A percentile compares a stretch with the other conserved stretches of the same genome.
These are phyloP conservation scores for Neurospora terricola DNA, from an alignment of 495 filamentous ascomycete genomes.

Conservation along the genomic window DNA sequence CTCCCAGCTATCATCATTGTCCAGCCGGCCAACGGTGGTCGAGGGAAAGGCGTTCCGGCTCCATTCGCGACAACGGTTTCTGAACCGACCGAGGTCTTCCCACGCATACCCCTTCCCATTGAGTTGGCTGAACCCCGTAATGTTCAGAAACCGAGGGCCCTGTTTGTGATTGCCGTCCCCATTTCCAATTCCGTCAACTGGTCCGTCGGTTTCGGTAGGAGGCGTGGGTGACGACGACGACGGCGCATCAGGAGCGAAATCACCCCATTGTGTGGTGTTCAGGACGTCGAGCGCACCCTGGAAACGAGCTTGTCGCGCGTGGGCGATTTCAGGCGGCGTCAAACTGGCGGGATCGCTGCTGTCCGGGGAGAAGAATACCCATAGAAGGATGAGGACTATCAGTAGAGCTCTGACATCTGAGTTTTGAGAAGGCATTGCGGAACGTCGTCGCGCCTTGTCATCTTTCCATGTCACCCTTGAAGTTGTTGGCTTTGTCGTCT, in stretches of 20 bases:
- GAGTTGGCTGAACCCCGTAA: constrained; percentile 62
- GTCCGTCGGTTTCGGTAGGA: background rate
- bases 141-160: constrained; percentile 55
- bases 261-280: constrained; percentile 63
- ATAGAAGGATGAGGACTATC: constrained; percentile 33
- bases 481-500: background rate
- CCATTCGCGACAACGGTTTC: constrained; percentile 34
- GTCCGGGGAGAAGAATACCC: constrained; percentile 31
- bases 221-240: background rate
- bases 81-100: constrained; percentile 46
- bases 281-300: constrained; percentile 50
- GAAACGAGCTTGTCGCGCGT: background rate
- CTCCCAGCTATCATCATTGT: constrained; percentile 16
- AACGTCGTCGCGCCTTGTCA: background rate
- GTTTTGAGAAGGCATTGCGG: constrained; percentile 25
- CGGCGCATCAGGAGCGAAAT: constrained; percentile 46
- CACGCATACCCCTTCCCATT: constrained; percentile 58
- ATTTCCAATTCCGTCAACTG: background rate
- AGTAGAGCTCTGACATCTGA: constrained; percentile 29
- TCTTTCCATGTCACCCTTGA: background rate
- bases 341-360: constrained; percentile 18
- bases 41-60: constrained; percentile 28
- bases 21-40: constrained; percentile 8
- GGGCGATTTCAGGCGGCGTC: constrained; percentile 19
- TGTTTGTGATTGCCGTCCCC: constrained; percentile 12